Evolutionary conservation across 805 yeast genomes (phyloP), one percentile per base, ranked within the genome.

Genomic region (Ogataea pignaliae): DNA sequence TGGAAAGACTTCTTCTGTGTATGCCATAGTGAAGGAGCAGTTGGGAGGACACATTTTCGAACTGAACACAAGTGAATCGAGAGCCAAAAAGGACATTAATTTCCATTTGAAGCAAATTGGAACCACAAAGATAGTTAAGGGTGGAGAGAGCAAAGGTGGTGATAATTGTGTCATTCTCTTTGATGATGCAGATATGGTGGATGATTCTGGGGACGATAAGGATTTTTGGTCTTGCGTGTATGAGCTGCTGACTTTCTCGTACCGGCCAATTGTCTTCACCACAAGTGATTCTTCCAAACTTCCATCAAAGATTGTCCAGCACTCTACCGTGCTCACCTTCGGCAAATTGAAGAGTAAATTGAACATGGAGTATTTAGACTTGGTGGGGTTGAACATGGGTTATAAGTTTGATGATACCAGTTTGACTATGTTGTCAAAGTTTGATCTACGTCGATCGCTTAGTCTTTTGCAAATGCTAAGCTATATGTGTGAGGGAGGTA

Each of bases 121-220:
- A 44, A 90, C 96, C 3, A 85, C 95, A 0, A 88, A 88, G 47
- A 68, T 85, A 38, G 90, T 91, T 2, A 87, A 83, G 50, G 68
- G 68, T 39, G 53, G 45, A 12, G 34, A 40, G 16, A 54, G 54
- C 36, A 73, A 78, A 46, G 16, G 28, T 7, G 34, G 11, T 12
- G 36, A 40, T 14, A 29, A 28, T 8, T 89, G 91, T 8, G 67
- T 88, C 6, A 81, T 93, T 3, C 63, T 93, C 30, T 71, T 91
- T 45, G 96, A 90, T 53, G 97, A 91, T 55, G 90, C 86, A 34
- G 96, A 91, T 59, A 69, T 87, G 10, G 60, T 90, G 15, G 88
- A 84, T 55, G 88, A 79, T 42, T 79, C 75, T 12, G 14, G 13
- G 34, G 79, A 76, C 3, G 98, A 93, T 55, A 78, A 76, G 44